Evolutionary conservation across 2,329 filamentous ascomycete species (phyloP).

Genomic region (Penicillium sp.): DNA sequence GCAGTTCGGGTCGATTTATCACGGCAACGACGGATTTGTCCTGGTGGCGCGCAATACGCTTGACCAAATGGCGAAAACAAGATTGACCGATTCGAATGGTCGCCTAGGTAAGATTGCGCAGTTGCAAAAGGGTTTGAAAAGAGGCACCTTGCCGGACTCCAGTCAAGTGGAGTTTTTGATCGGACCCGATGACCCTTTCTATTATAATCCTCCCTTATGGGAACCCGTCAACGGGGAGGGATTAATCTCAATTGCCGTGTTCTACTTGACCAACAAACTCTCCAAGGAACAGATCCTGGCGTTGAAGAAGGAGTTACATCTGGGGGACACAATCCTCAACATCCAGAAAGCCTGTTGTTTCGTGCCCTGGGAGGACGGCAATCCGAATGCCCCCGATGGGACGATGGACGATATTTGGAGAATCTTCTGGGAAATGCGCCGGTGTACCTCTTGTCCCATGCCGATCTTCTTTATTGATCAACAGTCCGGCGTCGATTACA

Average conservation of each 20-base stretch:
- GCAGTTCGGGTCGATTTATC: background rate
- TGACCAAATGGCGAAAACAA: background rate
- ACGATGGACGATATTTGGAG: conserved; percentile 12
- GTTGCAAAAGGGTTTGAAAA: background rate
- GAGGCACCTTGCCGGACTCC: background rate
- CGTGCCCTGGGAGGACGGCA: conserved; percentile 10
- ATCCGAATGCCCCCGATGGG: conserved; percentile 5
- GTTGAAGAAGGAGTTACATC: conserved; percentile 1
- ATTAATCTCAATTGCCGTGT: conserved; percentile 1
- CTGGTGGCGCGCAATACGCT: background rate
- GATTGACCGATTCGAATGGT: background rate
- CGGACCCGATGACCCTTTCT: conserved; percentile 10
- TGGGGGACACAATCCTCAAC: background rate
- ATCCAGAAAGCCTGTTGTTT: conserved; percentile 7
- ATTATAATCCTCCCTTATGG: conserved; percentile 7
- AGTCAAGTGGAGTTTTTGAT: background rate
- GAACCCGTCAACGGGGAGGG: background rate
- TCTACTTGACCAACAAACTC: conserved; percentile 15
- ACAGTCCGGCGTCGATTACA: conserved; percentile 12
- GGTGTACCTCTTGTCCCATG: background rate
- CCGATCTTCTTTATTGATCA: conserved; percentile 10
- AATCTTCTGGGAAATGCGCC: conserved; percentile 3
- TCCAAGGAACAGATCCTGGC: conserved; percentile 1
- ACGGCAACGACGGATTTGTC: background rate
- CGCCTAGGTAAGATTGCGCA: background rate